A percentile compares a stretch with the other conserved stretches of the same genome.
Conservation (phyloP, 108 stramenopile genomes). For the Mayamaea pseudoterrestris region DNA sequence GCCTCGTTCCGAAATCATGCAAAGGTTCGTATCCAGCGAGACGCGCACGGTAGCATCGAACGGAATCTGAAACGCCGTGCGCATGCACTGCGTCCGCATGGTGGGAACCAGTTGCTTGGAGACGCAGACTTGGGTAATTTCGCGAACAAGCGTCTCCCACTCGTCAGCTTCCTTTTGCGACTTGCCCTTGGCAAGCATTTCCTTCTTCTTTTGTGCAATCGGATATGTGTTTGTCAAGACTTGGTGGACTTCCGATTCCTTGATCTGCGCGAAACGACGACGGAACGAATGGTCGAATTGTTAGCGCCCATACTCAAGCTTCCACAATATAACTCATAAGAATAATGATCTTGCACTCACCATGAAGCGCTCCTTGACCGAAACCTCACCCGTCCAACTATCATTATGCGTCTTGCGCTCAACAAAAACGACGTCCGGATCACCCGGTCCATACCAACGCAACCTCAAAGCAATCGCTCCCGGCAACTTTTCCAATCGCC, state of each 20-base stretch:
- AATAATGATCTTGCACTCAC: too few relatives aligned
- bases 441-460: constrained; percentile 91
- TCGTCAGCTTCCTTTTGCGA: constrained; percentile 77
- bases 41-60: constrained; percentile 95
- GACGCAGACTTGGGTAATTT: constrained; percentile 81
- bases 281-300: background rate
- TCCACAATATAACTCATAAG: too few relatives aligned
- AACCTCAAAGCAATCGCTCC: constrained; percentile 91
- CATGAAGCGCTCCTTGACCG: constrained; percentile 95
- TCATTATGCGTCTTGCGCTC: constrained; percentile 99
- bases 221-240: constrained; percentile 77
- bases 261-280: constrained; percentile 26
- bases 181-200: constrained; percentile 76
- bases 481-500: constrained; percentile 89
- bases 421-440: constrained; percentile 84
- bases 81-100: constrained; percentile 92
- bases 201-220: constrained; percentile 62
- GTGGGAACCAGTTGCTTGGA: constrained; percentile 92
- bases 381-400: constrained; percentile 93
- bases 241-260: constrained; percentile 65
- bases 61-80: constrained; percentile 95
- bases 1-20: constrained; percentile 93
- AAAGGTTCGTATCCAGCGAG: constrained; percentile 90
- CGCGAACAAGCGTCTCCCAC: constrained; percentile 79
- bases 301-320: too few relatives aligned